Evolutionary conservation across 495 filamentous ascomycete genomes (phyloP).

Genomic region (Parmelia sp.): DNA sequence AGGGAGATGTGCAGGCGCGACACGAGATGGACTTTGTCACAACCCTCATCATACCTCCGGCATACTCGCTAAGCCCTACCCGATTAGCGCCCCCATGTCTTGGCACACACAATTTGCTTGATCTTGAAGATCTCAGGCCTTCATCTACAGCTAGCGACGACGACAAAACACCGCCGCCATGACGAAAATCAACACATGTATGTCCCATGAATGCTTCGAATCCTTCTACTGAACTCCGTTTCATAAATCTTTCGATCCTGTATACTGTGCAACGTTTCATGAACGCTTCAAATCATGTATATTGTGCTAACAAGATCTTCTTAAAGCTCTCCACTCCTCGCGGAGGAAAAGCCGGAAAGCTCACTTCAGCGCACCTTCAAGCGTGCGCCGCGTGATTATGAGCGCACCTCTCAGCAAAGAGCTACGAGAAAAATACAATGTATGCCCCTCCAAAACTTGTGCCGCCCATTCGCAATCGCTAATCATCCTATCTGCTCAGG

Average conservation of each 20-base stretch:
- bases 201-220: not conserved
- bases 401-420: conserved; percentile 91
- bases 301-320: conserved; percentile 2
- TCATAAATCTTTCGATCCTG: too few species aligned
- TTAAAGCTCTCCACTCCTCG: conserved; percentile 66
- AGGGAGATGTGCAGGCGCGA: not conserved
- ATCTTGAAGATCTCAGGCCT: not conserved
- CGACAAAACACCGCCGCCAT: conserved; percentile 19
- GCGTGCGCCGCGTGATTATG: conserved; percentile 88
- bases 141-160: conserved; percentile 4
- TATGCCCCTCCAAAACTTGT: conserved; percentile 39
- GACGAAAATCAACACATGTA: conserved; percentile 30
- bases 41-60: not conserved
- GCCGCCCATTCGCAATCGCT: not conserved
- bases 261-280: too few species aligned
- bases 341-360: conserved; percentile 96
- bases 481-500: conserved; percentile 43
- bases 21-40: not conserved
- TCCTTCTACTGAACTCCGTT: too few species aligned
- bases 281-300: too few species aligned
- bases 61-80: conserved; percentile 15
- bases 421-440: conserved; percentile 91
- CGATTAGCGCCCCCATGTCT: conserved; percentile 14
- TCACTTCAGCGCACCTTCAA: conserved; percentile 89
- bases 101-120: conserved; percentile 23